Evolutionary conservation across 2,329 filamentous ascomycete genomes (phyloP).

Genomic region (Nigrograna mackinnonii): DNA sequence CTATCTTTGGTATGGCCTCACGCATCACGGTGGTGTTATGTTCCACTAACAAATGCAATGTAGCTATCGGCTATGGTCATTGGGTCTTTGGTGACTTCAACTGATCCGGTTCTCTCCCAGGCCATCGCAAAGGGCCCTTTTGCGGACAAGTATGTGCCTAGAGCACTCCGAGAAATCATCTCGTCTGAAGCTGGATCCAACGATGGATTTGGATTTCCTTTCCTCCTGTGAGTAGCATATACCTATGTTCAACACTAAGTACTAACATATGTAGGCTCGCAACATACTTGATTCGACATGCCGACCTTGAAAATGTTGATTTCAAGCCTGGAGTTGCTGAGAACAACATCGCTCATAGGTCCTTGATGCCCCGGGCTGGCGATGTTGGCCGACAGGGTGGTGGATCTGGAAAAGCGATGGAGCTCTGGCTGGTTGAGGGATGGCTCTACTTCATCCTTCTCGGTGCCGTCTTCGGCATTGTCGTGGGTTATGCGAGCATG

Average conservation of each 20-base stretch:
- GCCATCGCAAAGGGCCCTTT: conserved; percentile 64
- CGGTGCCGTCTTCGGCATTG: conserved; percentile 54
- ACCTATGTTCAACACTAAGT: neutral
- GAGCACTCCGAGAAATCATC: conserved; percentile 61
- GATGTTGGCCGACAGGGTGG: conserved; percentile 50
- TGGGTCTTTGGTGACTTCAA: conserved; percentile 61
- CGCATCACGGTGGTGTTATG: no score
- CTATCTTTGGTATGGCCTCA: conserved; percentile 33
- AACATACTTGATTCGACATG: conserved; percentile 57
- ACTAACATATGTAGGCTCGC: conserved; percentile 17
- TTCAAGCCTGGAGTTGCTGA: conserved; percentile 21
- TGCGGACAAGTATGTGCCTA: conserved; percentile 61
- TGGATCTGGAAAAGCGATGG: conserved; percentile 54
- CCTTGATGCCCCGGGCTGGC: conserved; percentile 50
- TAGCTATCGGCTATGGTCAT: conserved; percentile 58
- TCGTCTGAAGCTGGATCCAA: conserved; percentile 63
- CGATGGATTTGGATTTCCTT: conserved; percentile 63
- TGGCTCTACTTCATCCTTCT: conserved; percentile 60
- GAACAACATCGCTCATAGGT: conserved; percentile 46
- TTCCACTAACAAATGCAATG: conserved; percentile 5
- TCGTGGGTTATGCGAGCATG: conserved; percentile 52
- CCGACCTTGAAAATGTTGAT: conserved; percentile 30
- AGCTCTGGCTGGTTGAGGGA: conserved; percentile 61
- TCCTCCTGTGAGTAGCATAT: conserved; percentile 51
- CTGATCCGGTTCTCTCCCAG: conserved; percentile 62